Base-by-base conservation (phyloP, 495 filamentous ascomycete species). In the Pseudomonodictys pantanalensis region DNA sequence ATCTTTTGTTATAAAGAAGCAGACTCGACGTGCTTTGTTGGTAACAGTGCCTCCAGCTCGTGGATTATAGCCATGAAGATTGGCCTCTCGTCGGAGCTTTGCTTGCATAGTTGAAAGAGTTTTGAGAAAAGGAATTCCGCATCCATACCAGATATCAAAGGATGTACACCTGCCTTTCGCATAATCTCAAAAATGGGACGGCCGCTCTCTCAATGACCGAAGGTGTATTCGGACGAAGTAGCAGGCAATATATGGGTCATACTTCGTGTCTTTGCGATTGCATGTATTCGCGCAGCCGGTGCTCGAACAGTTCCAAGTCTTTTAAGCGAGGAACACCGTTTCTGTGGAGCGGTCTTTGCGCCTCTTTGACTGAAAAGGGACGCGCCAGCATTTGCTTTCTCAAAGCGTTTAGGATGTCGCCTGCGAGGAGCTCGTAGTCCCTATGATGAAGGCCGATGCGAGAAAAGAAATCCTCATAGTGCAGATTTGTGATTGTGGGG, bases 391-490 rank as follows among this genome's bases (percentile, higher is more conserved):
- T 51, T 39, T 12, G 30, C 28, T 33, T n/a, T n/a, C n/a, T n/a
- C 60, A 25, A 18, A 58, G 30, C 0, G 23, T 26, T 6, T 52
- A 64, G 38, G 10, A 64, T 50, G 17, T 56, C 52, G 46, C 52
- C 33, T 7, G 44, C 30, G 38, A 56, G 52, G 28, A 62, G 18
- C 4, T 39, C 52, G 8, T 12, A 11, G 11, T 18, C 26, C 6
- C 17, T 11, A 0, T 11, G 30, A 24, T 50, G 6, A 15, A 52
- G 38, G 15, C 52, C 38, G 23, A 48, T 29, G 28, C 24, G 18
- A 9, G 18, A 6, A 15, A 25, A 29, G n/a, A 56, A 22, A 1
- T 51, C 18, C 25, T 8, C 24, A 4, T 29, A 39, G 29, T 41
- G 24, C 22, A 18, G 11, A 1, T 10, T 2, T 12, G 39, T 9